phyloP scores from a whole-genome alignment of 2,329 filamentous ascomycete species.

The Ophiosphaerella herpotricha region DNA sequence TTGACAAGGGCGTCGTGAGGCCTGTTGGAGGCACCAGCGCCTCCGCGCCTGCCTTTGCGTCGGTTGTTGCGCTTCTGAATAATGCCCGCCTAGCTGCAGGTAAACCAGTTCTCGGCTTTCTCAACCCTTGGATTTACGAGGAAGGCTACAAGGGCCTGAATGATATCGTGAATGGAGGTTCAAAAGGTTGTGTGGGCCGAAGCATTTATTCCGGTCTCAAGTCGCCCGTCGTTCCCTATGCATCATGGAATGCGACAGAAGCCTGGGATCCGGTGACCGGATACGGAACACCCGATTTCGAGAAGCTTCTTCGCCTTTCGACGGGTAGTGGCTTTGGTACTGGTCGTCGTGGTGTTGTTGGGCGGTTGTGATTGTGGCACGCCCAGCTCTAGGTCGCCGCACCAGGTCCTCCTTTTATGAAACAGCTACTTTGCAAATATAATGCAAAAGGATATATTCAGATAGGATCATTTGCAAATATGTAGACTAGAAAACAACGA shows the following conservation, averaged over 20 bases:
- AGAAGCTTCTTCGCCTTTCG: constrained; percentile 37
- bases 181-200: constrained; percentile 50
- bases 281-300: constrained; percentile 45
- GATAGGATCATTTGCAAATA: no score
- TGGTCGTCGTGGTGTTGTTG: constrained; percentile 16
- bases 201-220: constrained; percentile 44
- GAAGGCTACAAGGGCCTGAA: constrained; percentile 51
- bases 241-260: constrained; percentile 56
- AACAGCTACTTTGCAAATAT: no score
- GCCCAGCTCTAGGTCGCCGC: no score
- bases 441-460: no score
- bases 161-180: constrained; percentile 56
- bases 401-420: no score
- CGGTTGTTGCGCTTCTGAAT: constrained; percentile 45
- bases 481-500: no score
- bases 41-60: constrained; percentile 46
- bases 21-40: constrained; percentile 46
- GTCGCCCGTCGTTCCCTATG: constrained; percentile 50
- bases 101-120: constrained; percentile 43
- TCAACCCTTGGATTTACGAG: constrained; percentile 51
- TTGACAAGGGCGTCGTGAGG: constrained; percentile 39
- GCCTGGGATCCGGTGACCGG: constrained; percentile 59
- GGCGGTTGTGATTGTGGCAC: background rate
- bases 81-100: constrained; percentile 43
- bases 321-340: constrained; percentile 18